phyloP scores from a whole-genome alignment of 2,329 filamentous ascomycete genomes.

The Xylaria sp. region DNA sequence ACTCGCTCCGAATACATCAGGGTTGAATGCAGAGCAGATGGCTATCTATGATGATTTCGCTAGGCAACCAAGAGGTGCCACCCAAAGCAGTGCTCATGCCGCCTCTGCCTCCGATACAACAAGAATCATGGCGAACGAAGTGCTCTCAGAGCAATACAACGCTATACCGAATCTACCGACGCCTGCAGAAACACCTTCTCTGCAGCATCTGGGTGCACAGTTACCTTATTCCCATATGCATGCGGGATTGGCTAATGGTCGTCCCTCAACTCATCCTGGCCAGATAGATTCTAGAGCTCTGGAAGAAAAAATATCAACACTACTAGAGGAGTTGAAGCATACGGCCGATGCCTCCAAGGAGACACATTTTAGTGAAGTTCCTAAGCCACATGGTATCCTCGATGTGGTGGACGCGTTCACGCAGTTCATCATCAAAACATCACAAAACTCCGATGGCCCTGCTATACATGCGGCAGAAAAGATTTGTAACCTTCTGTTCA shows the following conservation, averaged over 20 bases:
- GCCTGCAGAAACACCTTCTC: slow-evolving; percentile 67
- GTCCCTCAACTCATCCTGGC: slow-evolving; percentile 55
- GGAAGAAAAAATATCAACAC: slow-evolving; percentile 66
- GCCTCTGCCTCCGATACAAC: slow-evolving; percentile 70
- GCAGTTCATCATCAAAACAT: slow-evolving; percentile 71
- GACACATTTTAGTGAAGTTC: slow-evolving; percentile 69
- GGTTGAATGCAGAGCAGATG: slow-evolving; percentile 90
- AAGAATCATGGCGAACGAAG: slow-evolving; percentile 70
- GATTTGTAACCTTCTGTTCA: slow-evolving; percentile 68
- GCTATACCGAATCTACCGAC: slow-evolving; percentile 68
- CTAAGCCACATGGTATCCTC: slow-evolving; percentile 68
- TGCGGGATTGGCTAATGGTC: slow-evolving; percentile 62
- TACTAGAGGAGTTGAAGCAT: slow-evolving; percentile 67
- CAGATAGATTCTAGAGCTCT: slow-evolving; percentile 65
- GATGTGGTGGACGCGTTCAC: slow-evolving; percentile 72
- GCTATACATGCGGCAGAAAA: slow-evolving; percentile 69
- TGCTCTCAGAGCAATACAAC: slow-evolving; percentile 71
- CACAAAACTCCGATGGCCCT: slow-evolving; percentile 70
- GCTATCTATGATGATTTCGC: slow-evolving; percentile 98
- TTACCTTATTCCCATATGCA: slow-evolving; percentile 68
- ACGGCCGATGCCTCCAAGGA: slow-evolving; percentile 64
- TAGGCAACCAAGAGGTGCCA: slow-evolving; percentile 76
- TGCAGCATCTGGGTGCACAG: slow-evolving; percentile 64
- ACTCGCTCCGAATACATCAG: slow-evolving; percentile 73
- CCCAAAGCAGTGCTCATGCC: slow-evolving; percentile 65